A percentile compares a stretch with the other conserved stretches of the same genome.
Conservation (phyloP, 352 stramenopile genomes). For the Pythium biforme region DNA sequence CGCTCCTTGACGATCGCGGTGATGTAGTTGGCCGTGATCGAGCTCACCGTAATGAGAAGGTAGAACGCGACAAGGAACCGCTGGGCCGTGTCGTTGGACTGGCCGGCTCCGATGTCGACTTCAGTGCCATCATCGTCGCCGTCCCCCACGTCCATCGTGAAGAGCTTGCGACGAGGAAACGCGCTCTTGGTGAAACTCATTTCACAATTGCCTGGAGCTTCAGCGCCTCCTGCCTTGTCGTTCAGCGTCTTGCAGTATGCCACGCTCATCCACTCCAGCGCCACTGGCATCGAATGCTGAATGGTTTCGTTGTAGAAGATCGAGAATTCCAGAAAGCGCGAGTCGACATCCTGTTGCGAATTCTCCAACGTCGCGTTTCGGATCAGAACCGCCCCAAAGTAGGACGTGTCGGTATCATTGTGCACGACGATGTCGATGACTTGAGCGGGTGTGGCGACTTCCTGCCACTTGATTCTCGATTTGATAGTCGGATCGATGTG, state of each 20-base stretch:
- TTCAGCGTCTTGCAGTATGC: slow-evolving; percentile 44
- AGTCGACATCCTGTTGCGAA: neutral
- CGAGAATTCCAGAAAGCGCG: slow-evolving; percentile 33
- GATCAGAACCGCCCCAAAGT: slow-evolving; percentile 59
- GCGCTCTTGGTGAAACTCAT: slow-evolving; percentile 52
- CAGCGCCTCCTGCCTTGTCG: neutral
- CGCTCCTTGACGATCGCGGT: slow-evolving; percentile 64
- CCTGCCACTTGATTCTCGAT: slow-evolving; percentile 15
- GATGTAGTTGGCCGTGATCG: slow-evolving; percentile 65
- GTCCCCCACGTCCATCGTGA: neutral
- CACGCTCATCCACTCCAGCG: slow-evolving; percentile 55
- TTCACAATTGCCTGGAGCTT: slow-evolving; percentile 34
- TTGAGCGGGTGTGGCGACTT: slow-evolving; percentile 18
- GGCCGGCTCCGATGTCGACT: neutral
- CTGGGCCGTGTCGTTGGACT: slow-evolving; percentile 34
- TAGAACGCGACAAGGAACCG: slow-evolving; percentile 94
- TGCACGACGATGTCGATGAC: slow-evolving; percentile 46
- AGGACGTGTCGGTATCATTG: slow-evolving; percentile 39
- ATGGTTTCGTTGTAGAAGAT: slow-evolving; percentile 75
- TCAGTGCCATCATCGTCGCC: slow-evolving; percentile 9
- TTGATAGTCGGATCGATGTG: slow-evolving; percentile 7
- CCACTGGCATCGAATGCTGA: slow-evolving; percentile 53
- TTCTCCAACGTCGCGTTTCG: slow-evolving; percentile 35
- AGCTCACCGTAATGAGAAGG: slow-evolving; percentile 59
- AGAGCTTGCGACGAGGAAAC: slow-evolving; percentile 28